A percentile compares a stretch with the other conserved stretches of the same genome.
phyloP scores from a whole-genome alignment of 1,284 basidiomycete species.

The Pulveroboletus sp. region DNA sequence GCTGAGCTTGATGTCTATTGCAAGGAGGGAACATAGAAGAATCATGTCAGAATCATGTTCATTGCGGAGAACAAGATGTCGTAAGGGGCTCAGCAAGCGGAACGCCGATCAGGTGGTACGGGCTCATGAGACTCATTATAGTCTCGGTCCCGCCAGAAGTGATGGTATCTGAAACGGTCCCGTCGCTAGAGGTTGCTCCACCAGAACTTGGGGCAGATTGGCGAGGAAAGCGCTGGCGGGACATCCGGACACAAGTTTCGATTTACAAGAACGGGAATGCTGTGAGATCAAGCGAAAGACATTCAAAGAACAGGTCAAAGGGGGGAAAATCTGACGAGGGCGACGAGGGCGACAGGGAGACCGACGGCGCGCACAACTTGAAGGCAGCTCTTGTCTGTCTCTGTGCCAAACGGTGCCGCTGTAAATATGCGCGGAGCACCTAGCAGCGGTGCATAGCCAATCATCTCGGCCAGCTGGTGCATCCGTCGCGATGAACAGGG shows the following conservation, averaged over 20 bases:
- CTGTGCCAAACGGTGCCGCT: too few relatives aligned
- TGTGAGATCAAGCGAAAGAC: background rate
- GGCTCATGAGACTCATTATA: background rate
- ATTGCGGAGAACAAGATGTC: background rate
- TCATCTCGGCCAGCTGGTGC: too few relatives aligned
- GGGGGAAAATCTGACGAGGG: background rate
- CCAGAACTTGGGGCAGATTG: background rate
- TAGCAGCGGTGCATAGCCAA: too few relatives aligned
- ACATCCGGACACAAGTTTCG: background rate
- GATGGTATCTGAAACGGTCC: background rate
- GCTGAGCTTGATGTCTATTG: background rate
- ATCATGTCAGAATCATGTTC: background rate
- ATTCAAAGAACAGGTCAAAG: background rate
- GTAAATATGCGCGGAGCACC: too few relatives aligned
- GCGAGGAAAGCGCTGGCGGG: background rate
- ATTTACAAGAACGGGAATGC: background rate
- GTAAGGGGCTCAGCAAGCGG: background rate
- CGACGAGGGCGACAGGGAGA: background rate
- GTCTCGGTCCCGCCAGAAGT: background rate
- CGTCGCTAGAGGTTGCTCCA: background rate
- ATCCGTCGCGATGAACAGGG: too few relatives aligned
- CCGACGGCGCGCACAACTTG: background rate
- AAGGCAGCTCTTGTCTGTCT: too few relatives aligned
- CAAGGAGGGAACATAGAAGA: background rate
- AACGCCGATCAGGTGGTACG: background rate